phyloP scores from a whole-genome alignment of 768 basidiomycete genomes.

The Tulasnella sp. region DNA sequence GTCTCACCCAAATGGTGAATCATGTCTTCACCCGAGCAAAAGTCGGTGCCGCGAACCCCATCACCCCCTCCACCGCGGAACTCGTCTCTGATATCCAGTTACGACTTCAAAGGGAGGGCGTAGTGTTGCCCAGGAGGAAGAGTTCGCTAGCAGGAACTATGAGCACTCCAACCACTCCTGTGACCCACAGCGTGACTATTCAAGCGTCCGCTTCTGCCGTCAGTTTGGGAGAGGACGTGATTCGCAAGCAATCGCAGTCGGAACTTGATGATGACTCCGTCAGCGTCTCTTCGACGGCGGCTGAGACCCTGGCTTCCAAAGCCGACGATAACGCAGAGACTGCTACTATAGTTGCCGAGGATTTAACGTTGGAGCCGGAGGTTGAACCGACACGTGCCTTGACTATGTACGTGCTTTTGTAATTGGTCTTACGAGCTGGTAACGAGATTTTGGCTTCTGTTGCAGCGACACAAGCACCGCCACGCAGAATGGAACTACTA shows the following conservation, averaged over 20 bases:
- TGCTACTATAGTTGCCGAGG: too few species aligned
- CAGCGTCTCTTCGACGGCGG: background rate
- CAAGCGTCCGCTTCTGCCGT: background rate
- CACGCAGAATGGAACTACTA: too few species aligned
- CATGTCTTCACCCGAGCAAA: conserved; percentile 84
- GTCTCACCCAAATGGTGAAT: conserved; percentile 95
- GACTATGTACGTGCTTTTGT: background rate
- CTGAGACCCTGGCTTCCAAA: background rate
- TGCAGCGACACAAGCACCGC: too few species aligned
- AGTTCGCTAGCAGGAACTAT: background rate
- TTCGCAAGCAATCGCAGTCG: background rate
- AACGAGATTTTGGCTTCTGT: too few species aligned
- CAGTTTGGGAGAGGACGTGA: too few species aligned
- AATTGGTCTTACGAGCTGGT: too few species aligned
- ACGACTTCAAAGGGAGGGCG: background rate
- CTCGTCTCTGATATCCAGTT: conserved; percentile 10
- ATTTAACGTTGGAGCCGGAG: too few species aligned
- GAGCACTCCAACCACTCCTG: conserved; percentile 5
- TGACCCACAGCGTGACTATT: background rate
- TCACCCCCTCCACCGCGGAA: background rate
- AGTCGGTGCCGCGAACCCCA: conserved; percentile 20
- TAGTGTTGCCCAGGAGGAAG: conserved; percentile 8
- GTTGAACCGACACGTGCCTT: background rate
- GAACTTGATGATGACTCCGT: background rate
- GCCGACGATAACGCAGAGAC: background rate